Conservation (phyloP, 768 basidiomycete species). For the Termitomyces sp. region DNA sequence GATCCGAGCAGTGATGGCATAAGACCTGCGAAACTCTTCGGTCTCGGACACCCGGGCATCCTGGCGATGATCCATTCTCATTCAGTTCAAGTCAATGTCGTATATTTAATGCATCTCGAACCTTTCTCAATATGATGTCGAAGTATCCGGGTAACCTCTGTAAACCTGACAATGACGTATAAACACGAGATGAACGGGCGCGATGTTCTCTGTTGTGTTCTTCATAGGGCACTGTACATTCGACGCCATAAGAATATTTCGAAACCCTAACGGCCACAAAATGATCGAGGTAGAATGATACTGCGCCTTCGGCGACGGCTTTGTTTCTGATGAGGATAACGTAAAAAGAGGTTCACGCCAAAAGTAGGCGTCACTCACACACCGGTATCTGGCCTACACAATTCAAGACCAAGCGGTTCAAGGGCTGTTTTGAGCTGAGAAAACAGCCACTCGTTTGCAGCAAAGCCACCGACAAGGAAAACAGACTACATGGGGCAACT, state of each 20-base stretch:
- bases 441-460: conserved; percentile 52
- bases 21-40: conserved; percentile 18
- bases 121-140: conserved; percentile 20
- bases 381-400: conserved; percentile 48
- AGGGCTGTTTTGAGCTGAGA: conserved; percentile 33
- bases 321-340: conserved; percentile 18
- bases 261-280: conserved; percentile 21
- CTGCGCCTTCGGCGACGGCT: conserved; percentile 25
- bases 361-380: conserved; percentile 30
- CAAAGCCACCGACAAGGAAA: conserved; percentile 54
- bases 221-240: conserved; percentile 7
- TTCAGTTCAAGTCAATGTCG: background rate
- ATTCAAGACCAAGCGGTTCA: conserved; percentile 28
- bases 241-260: conserved; percentile 19
- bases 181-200: conserved; percentile 4
- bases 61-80: conserved; percentile 19
- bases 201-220: conserved; percentile 17
- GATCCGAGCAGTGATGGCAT: conserved; percentile 1
- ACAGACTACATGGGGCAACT: conserved; percentile 25
- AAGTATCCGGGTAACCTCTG: conserved; percentile 15
- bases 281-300: conserved; percentile 23
- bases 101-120: background rate
- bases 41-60: conserved; percentile 27
- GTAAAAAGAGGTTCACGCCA: background rate
- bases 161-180: conserved; percentile 8